Evolutionary conservation across 2,329 filamentous ascomycete genomes (phyloP).

Genomic region (Parasarocladium wereldwijsianum): DNA sequence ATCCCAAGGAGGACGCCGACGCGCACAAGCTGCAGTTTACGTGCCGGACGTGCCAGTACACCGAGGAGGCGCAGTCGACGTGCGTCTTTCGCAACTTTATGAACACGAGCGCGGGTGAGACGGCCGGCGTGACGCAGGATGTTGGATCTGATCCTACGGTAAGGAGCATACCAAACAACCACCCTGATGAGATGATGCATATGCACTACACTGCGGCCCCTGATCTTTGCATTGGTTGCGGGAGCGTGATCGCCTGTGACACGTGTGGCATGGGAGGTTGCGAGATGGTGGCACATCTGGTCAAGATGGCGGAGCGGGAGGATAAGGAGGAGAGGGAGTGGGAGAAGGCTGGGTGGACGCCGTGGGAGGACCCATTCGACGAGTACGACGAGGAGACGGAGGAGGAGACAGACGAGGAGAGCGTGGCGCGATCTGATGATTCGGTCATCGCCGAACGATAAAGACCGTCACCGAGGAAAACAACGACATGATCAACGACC

Average conservation of each 20-base stretch:
- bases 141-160: constrained; percentile 97
- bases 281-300: constrained; percentile 10
- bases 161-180: no score
- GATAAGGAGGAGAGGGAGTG: constrained; percentile 8
- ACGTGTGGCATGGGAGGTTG: constrained; percentile 18
- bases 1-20: constrained; percentile 84
- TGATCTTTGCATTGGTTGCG: constrained; percentile 31
- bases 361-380: constrained; percentile 18
- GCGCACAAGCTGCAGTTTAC: constrained; percentile 82
- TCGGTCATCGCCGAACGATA: constrained; percentile 4
- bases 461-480: no score
- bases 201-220: constrained; percentile 17
- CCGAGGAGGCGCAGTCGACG: constrained; percentile 69
- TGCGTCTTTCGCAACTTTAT: constrained; percentile 95
- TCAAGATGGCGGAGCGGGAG: constrained; percentile 7
- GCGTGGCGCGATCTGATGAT: constrained; percentile 2
- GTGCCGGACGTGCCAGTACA: constrained; percentile 89
- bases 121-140: constrained; percentile 92
- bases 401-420: constrained; percentile 11
- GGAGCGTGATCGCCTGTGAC: constrained; percentile 26
- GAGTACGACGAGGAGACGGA: constrained; percentile 24
- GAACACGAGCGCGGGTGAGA: constrained; percentile 83
- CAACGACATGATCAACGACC: neutral
- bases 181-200: constrained; percentile 1
- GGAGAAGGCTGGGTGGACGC: neutral